phyloP scores from a whole-genome alignment of 257 asterid genomes.

The Solanum bulbocastanum region DNA sequence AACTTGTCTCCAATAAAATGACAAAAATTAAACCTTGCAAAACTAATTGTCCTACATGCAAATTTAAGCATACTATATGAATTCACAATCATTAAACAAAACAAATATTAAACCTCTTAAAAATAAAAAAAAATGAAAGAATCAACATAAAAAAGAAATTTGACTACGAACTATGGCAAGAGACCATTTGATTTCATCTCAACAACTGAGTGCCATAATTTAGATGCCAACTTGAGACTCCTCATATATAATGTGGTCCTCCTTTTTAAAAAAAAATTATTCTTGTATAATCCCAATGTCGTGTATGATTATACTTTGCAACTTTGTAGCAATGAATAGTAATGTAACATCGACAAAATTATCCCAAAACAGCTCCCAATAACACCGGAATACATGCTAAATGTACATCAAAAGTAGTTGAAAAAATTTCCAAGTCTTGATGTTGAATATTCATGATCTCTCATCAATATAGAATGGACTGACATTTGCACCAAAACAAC shows the following conservation, averaged over 20 bases:
- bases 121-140: not conserved
- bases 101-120: not conserved
- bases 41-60: not conserved
- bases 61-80: not conserved
- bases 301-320: not conserved
- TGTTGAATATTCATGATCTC: too few relatives aligned
- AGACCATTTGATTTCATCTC: not conserved
- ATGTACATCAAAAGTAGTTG: too few relatives aligned
- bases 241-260: not conserved
- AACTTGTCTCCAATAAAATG: not conserved
- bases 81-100: not conserved
- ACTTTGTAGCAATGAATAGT: not conserved
- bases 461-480: too few relatives aligned
- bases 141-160: not conserved
- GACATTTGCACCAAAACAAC: too few relatives aligned
- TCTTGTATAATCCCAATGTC: not conserved
- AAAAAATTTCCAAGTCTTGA: too few relatives aligned
- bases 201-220: not conserved
- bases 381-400: too few relatives aligned
- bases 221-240: not conserved
- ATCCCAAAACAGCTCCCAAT: too few relatives aligned
- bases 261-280: not conserved
- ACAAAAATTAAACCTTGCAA: not conserved
- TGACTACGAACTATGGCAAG: not conserved
- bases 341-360: too few relatives aligned